Percentiles rank a stretch among this genome's conserved stretches.
Conservation (phyloP, 1,284 basidiomycete genomes). For the Ustilago esculenta region DNA sequence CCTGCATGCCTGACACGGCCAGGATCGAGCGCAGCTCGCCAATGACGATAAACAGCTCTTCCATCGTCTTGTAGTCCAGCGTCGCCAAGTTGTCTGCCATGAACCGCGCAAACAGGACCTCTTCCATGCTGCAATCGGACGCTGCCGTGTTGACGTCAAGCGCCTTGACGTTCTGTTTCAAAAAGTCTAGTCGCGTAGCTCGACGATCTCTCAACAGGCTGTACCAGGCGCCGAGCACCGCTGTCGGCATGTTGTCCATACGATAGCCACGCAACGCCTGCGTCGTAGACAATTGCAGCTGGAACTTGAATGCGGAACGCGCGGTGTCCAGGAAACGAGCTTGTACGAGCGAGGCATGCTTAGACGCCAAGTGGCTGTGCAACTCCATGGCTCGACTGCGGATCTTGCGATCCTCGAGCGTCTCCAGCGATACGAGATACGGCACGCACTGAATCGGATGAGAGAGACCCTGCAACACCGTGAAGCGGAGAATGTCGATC, state of each 20-base stretch:
- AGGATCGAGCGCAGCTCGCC: conserved; percentile 81
- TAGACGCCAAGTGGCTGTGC: conserved; percentile 83
- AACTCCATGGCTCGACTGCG: conserved; percentile 81
- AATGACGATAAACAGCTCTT: conserved; percentile 88
- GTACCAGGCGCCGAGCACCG: conserved; percentile 83
- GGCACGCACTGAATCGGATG: conserved; percentile 95
- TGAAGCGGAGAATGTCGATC: conserved; percentile 88
- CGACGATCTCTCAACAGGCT: conserved; percentile 87
- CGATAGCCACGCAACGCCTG: conserved; percentile 31
- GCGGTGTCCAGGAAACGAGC: conserved; percentile 84
- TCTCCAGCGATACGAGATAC: conserved; percentile 90
- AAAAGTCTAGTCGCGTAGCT: conserved; percentile 81
- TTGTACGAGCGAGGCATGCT: conserved; percentile 89
- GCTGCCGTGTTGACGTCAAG: conserved; percentile 77
- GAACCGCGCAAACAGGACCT: conserved; percentile 79
- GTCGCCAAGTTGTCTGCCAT: conserved; percentile 92
- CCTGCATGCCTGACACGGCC: conserved; percentile 84
- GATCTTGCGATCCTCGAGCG: conserved; percentile 74
- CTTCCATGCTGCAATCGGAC: conserved; percentile 23
- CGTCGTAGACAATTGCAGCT: conserved; percentile 66
- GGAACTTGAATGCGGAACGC: conserved; percentile 82
- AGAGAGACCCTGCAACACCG: conserved; percentile 91
- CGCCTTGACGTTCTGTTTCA: conserved; percentile 81
- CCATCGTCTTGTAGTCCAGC: conserved; percentile 92
- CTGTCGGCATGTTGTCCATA: conserved; percentile 18